Percentiles rank a stretch among this genome's conserved stretches.
Evolutionary conservation across 345 rosid species (phyloP).

Genomic region (Crucihimalaya himalaica): DNA sequence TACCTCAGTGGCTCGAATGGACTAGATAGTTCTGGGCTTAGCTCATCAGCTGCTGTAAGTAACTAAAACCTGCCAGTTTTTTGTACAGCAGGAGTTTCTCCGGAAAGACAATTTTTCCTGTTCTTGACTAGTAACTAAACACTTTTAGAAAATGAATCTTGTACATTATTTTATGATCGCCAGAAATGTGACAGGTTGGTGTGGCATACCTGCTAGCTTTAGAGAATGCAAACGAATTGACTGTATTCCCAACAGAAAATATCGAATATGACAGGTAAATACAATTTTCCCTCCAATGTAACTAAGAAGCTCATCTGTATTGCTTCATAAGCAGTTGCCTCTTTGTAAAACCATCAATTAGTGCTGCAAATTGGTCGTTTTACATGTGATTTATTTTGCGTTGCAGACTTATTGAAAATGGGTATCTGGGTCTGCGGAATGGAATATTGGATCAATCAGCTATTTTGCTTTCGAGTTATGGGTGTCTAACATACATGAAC

Average conservation of each 20-base stretch:
- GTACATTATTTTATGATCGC: constrained; percentile 34
- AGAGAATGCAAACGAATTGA: constrained; percentile 74
- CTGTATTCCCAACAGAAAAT: constrained; percentile 67
- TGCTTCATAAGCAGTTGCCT: constrained; percentile 24
- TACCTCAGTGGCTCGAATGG: constrained; percentile 82
- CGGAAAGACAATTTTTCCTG: not conserved
- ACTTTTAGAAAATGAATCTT: constrained; percentile 30
- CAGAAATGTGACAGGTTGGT: constrained; percentile 66
- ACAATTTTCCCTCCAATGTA: not conserved
- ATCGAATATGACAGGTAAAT: constrained; percentile 83
- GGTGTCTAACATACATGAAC: constrained; percentile 84
- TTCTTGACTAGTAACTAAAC: not conserved
- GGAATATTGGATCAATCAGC: constrained; percentile 98
- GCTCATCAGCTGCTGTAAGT: constrained; percentile 99
- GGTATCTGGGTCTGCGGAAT: constrained; percentile 82
- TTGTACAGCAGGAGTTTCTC: constrained; percentile 14
- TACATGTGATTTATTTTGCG: constrained; percentile 26
- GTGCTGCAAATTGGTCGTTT: constrained; percentile 21
- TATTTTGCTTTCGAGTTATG: constrained; percentile 76
- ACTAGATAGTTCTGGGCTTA: constrained; percentile 95
- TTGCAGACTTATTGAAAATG: constrained; percentile 88
- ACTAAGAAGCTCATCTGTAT: constrained; percentile 14
- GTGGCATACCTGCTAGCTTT: constrained; percentile 90
- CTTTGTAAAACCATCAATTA: constrained; percentile 7
- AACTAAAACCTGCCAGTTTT: constrained; percentile 10